Percentiles rank a stretch among this genome's conserved stretches.
Evolutionary conservation across 2,329 filamentous ascomycete genomes (phyloP).

Genomic region (Hawksworthiomyces lignivorus): DNA sequence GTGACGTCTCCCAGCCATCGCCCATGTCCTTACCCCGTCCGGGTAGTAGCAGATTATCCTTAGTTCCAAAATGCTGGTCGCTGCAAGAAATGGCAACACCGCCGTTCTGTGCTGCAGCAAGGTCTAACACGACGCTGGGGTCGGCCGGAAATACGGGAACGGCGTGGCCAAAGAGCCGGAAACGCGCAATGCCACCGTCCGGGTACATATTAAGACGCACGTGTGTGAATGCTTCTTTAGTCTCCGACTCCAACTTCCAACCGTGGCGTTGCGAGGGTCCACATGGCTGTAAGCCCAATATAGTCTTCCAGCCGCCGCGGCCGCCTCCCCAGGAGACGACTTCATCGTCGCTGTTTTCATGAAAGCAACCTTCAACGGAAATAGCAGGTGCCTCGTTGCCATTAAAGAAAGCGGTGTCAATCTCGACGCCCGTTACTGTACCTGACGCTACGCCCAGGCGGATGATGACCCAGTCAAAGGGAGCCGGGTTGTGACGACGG

Average conservation of each 20-base stretch:
- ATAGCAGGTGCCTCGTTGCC: constrained; percentile 77
- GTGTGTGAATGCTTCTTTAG: constrained; percentile 66
- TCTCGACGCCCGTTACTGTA: constrained; percentile 64
- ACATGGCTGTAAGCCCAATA: constrained; percentile 62
- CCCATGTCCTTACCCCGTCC: constrained; percentile 66
- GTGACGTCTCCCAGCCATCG: constrained; percentile 79
- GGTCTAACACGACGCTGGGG: constrained; percentile 59
- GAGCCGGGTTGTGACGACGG: constrained; percentile 54
- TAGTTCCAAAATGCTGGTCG: constrained; percentile 74
- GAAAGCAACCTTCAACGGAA: constrained; percentile 70
- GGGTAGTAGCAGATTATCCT: constrained; percentile 39
- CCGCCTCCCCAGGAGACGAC: constrained; percentile 54
- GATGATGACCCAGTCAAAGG: constrained; percentile 61
- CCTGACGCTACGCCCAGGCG: constrained; percentile 63
- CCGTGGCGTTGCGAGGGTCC: constrained; percentile 66
- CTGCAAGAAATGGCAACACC: constrained; percentile 68
- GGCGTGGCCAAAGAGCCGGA: constrained; percentile 68
- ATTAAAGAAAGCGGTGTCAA: constrained; percentile 75
- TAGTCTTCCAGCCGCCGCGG: constrained; percentile 61
- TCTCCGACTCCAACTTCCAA: constrained; percentile 57
- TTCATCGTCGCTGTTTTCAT: constrained; percentile 42
- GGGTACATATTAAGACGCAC: constrained; percentile 79
- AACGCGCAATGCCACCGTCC: constrained; percentile 75
- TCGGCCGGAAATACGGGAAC: constrained; percentile 68
- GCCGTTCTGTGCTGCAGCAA: constrained; percentile 71